A percentile compares a stretch with the other conserved stretches of the same genome.
phyloP scores from a whole-genome alignment of 495 filamentous ascomycete genomes.

The Evernia prunastri region DNA sequence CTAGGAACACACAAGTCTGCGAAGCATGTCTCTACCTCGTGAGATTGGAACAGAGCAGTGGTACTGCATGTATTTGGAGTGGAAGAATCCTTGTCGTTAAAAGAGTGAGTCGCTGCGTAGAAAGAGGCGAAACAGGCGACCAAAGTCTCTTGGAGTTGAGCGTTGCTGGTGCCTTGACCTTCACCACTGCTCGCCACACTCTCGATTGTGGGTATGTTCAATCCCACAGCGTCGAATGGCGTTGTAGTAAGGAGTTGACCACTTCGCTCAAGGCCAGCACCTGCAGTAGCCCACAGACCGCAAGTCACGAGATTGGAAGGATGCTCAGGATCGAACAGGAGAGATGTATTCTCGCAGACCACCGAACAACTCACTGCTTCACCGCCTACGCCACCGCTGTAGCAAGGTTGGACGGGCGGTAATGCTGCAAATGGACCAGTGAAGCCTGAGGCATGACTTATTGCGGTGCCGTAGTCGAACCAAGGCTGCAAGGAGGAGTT shows the following conservation, averaged over 20 bases:
- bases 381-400: not conserved
- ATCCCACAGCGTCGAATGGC: not conserved
- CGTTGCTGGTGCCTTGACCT: too few species aligned
- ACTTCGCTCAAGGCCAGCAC: not conserved
- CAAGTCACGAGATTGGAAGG: not conserved
- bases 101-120: not conserved
- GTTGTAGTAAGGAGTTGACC: not conserved
- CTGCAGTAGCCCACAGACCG: not conserved
- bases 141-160: not conserved
- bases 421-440: not conserved
- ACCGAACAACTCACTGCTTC: not conserved
- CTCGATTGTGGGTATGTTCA: not conserved
- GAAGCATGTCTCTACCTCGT: not conserved
- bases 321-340: not conserved
- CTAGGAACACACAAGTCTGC: slow-evolving; percentile 6
- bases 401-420: not conserved
- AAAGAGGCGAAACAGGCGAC: not conserved
- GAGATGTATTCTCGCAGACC: not conserved
- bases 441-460: not conserved
- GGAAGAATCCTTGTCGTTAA: not conserved
- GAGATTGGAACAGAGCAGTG: not conserved
- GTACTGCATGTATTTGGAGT: not conserved
- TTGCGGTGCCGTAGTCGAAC: not conserved
- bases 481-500: not conserved
- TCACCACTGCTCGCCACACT: not conserved